Conservation (phyloP, 1,284 basidiomycete genomes). For the Irpex sp. region DNA sequence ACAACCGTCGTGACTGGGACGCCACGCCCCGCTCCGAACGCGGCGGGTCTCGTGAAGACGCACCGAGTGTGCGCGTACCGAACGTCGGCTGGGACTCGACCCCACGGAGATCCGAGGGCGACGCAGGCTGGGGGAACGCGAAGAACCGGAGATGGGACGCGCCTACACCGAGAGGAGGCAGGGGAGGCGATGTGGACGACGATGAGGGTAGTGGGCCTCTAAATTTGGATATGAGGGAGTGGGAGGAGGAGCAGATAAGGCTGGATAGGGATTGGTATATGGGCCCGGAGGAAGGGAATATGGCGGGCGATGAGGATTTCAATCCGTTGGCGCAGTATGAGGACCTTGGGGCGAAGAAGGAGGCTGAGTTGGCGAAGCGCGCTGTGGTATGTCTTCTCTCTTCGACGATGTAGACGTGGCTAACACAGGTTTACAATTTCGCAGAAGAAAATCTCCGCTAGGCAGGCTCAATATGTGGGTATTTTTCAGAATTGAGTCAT, state of each 20-base stretch:
- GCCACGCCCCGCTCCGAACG: constrained; percentile 68
- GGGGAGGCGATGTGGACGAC: constrained; percentile 37
- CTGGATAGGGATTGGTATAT: constrained; percentile 95
- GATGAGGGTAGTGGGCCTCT: constrained; percentile 59
- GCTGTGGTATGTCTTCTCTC: constrained; percentile 51
- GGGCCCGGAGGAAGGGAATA: constrained; percentile 80
- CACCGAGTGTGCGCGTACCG: constrained; percentile 83
- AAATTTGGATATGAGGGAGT: constrained; percentile 73
- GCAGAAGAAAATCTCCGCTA: constrained; percentile 83
- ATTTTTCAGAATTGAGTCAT: background rate
- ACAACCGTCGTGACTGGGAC: constrained; percentile 51
- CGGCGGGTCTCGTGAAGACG: constrained; percentile 56
- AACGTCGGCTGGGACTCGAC: constrained; percentile 91
- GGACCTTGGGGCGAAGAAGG: constrained; percentile 67
- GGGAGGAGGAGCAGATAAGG: constrained; percentile 91
- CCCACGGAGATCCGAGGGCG: constrained; percentile 59
- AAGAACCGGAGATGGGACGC: constrained; percentile 75
- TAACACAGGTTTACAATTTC: background rate
- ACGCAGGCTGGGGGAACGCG: constrained; percentile 41
- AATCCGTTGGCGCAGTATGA: constrained; percentile 94
- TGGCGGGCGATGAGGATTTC: constrained; percentile 86
- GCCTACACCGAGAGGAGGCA: constrained; percentile 71
- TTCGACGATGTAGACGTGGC: background rate
- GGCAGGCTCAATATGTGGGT: constrained; percentile 90
- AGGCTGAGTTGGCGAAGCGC: constrained; percentile 79